These are phyloP conservation scores for Arthrinium puccinioides DNA, from an alignment of 2,329 filamentous ascomycete species.

Conservation along the genomic window DNA sequence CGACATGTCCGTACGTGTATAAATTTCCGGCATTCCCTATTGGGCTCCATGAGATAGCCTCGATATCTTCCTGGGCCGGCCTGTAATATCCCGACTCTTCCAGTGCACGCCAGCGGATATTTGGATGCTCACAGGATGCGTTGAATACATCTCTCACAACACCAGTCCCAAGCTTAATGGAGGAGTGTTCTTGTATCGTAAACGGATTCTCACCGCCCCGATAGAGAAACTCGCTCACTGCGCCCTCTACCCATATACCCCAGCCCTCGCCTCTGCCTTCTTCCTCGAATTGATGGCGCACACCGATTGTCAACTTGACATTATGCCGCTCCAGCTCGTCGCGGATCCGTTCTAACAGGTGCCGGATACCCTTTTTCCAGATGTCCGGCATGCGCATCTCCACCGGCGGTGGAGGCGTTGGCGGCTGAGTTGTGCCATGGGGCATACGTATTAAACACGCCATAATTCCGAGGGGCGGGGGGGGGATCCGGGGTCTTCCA, in stretches of 20 bases:
- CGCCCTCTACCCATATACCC: conserved; percentile 6
- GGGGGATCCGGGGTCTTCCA: too few species aligned
- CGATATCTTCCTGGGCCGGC: too few species aligned
- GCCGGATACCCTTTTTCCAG: conserved; percentile 7
- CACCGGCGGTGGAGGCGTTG: too few species aligned
- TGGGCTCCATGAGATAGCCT: too few species aligned
- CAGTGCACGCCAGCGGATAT: neutral
- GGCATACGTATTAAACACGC: too few species aligned
- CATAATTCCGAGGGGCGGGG: too few species aligned
- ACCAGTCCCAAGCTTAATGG: neutral
- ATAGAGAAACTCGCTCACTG: conserved; percentile 15
- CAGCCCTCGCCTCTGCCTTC: neutral
- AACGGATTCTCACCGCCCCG: conserved; percentile 14
- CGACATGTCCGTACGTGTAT: too few species aligned
- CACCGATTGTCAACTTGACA: conserved; percentile 5
- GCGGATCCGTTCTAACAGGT: conserved; percentile 14
- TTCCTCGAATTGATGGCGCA: neutral
- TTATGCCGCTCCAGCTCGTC: conserved; percentile 10
- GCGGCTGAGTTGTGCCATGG: too few species aligned
- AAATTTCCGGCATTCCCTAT: too few species aligned
- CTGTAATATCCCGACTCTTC: neutral
- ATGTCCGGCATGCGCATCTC: too few species aligned
- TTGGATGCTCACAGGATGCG: neutral
- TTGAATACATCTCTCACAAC: neutral
- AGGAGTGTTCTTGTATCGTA: neutral